Percentiles rank a stretch among this genome's conserved stretches.
Evolutionary conservation across 805 yeast genomes (phyloP).

Genomic region (Millerago galiae): DNA sequence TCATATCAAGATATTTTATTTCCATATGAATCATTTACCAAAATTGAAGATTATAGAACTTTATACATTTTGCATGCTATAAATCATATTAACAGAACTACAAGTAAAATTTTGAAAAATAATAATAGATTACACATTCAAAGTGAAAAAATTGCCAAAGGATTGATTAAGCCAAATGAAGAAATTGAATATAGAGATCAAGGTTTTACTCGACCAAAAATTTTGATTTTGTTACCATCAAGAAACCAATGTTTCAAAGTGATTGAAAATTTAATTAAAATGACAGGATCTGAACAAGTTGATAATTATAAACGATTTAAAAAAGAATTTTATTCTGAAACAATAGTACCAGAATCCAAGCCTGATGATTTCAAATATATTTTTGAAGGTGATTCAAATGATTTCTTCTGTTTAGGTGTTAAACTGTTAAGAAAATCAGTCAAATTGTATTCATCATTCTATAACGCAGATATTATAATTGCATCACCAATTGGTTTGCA

Average conservation of each 20-base stretch:
- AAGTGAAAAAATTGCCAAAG: constrained; percentile 33
- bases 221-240: constrained; percentile 76
- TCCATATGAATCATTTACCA: constrained; percentile 47
- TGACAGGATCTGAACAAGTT: constrained; percentile 65
- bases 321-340: constrained; percentile 56
- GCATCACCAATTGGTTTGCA: constrained; percentile 91
- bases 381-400: constrained; percentile 87
- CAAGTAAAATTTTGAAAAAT: constrained; percentile 79
- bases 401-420: constrained; percentile 85
- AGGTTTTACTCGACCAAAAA: constrained; percentile 93
- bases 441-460: constrained; percentile 78
- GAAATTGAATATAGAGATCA: constrained; percentile 77
- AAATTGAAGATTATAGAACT: constrained; percentile 48
- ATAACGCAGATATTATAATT: constrained; percentile 76
- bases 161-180: constrained; percentile 31
- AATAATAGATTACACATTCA: constrained; percentile 47
- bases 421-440: constrained; percentile 85
- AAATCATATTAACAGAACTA: constrained; percentile 80
- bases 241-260: constrained; percentile 70
- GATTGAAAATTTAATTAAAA: constrained; percentile 50
- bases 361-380: constrained; percentile 77
- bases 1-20: constrained; percentile 66
- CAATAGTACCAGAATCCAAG: constrained; percentile 42
- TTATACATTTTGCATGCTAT: constrained; percentile 64
- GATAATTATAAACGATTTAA: constrained; percentile 77